phyloP scores from a whole-genome alignment of 2,329 filamentous ascomycete genomes.

The Cytospora paraplurivora region DNA sequence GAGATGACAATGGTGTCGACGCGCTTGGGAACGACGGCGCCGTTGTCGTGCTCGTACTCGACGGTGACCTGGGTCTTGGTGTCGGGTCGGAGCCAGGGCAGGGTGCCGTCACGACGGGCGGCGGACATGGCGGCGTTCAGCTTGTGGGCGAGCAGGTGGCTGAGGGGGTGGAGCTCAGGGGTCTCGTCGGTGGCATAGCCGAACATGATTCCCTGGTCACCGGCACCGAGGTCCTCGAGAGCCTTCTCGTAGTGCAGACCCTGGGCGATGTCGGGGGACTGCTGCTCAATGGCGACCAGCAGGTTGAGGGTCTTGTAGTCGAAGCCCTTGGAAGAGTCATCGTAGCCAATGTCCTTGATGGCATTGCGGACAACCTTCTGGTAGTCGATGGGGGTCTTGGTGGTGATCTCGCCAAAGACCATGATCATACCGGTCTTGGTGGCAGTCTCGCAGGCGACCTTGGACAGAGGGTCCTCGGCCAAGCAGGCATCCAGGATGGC shows the following conservation, averaged over 20 bases:
- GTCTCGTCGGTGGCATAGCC: conserved; percentile 99
- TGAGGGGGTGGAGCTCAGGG: conserved; percentile 93
- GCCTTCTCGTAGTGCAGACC: conserved; percentile 98
- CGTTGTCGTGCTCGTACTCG: conserved; percentile 96
- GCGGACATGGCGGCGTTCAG: conserved; percentile 93
- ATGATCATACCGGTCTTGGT: conserved; percentile 99
- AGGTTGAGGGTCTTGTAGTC: conserved; percentile 99
- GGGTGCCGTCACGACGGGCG: conserved; percentile 81
- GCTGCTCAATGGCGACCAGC: conserved; percentile 97
- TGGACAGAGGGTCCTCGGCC: conserved; percentile 91
- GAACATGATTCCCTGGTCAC: conserved; percentile 99
- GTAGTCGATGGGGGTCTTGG: conserved; percentile 94
- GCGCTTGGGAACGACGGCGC: conserved; percentile 86
- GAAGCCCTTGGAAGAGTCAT: conserved; percentile 95
- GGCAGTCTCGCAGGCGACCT: conserved; percentile 98
- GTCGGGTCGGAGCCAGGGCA: conserved; percentile 95
- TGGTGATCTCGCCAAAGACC: conserved; percentile 98
- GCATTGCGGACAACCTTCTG: conserved; percentile 93
- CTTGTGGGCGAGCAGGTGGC: conserved; percentile 91
- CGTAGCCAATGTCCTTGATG: conserved; percentile 99
- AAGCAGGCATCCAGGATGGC: conserved; percentile 98
- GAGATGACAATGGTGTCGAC: conserved; percentile 97
- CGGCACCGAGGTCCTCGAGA: conserved; percentile 95
- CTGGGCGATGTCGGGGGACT: conserved; percentile 98
- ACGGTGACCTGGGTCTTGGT: conserved; percentile 99